These are phyloP conservation scores for Blastobotrys attinorum DNA, from an alignment of 805 yeast genomes.

Conservation along the genomic window DNA sequence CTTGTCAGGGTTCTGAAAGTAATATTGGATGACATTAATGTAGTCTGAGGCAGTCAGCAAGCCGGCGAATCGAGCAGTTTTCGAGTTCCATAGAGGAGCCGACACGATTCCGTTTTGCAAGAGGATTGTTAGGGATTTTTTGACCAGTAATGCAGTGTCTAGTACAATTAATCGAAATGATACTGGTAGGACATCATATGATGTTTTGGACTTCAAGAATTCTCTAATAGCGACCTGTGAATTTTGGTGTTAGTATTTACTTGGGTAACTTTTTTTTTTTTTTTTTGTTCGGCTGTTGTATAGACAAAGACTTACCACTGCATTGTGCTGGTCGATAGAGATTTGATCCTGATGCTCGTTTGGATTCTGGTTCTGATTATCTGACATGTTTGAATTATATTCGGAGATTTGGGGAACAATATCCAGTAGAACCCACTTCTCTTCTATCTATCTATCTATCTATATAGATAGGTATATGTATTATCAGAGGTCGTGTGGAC, in stretches of 20 bases:
- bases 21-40: conserved; percentile 90
- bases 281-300: not conserved
- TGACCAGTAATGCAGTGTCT: conserved; percentile 84
- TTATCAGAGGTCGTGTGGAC: too few relatives aligned
- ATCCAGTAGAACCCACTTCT: too few relatives aligned
- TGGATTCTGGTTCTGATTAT: conserved; percentile 7
- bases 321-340: conserved; percentile 11
- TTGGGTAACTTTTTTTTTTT: not conserved
- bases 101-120: conserved; percentile 91
- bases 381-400: not conserved
- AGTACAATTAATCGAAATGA: conserved; percentile 86
- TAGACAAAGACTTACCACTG: conserved; percentile 7
- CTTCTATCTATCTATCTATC: too few relatives aligned
- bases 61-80: conserved; percentile 87
- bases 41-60: conserved; percentile 86
- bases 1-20: conserved; percentile 77
- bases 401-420: too few relatives aligned
- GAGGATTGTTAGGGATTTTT: conserved; percentile 81
- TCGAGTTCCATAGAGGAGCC: conserved; percentile 95
- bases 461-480: too few relatives aligned
- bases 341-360: conserved; percentile 12
- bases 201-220: conserved; percentile 81
- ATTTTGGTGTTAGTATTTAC: not conserved
- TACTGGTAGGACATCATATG: conserved; percentile 95
- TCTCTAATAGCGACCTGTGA: conserved; percentile 63